phyloP scores from a whole-genome alignment of 768 basidiomycete species.

The Boletus insuetus region DNA sequence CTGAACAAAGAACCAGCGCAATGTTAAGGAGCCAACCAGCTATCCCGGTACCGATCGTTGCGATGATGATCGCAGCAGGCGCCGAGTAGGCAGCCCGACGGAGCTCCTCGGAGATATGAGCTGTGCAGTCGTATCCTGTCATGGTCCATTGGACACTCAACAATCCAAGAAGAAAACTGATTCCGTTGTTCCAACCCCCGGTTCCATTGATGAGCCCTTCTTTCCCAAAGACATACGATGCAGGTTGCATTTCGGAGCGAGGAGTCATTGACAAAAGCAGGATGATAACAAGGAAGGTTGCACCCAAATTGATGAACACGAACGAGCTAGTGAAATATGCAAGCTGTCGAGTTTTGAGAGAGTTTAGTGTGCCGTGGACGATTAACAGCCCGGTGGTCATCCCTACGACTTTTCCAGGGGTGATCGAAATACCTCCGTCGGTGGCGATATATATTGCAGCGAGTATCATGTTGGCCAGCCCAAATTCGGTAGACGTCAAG shows the following conservation, averaged over 20 bases:
- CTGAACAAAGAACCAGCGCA: slow-evolving; percentile 56
- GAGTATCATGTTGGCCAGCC: slow-evolving; percentile 36
- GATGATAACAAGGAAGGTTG: slow-evolving; percentile 42
- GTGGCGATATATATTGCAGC: slow-evolving; percentile 26
- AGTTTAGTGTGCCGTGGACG: slow-evolving; percentile 43
- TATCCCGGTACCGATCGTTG: slow-evolving; percentile 45
- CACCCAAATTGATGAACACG: slow-evolving; percentile 46
- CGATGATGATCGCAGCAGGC: slow-evolving; percentile 43
- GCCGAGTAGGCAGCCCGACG: slow-evolving; percentile 50
- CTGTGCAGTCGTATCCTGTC: slow-evolving; percentile 32
- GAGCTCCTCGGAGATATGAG: slow-evolving; percentile 42
- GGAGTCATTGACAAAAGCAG: slow-evolving; percentile 43
- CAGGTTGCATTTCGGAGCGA: slow-evolving; percentile 53
- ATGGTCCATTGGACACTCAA: slow-evolving; percentile 50
- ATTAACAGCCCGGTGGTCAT: slow-evolving; percentile 40
- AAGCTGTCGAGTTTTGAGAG: slow-evolving; percentile 39
- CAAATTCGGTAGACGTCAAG: slow-evolving; percentile 35
- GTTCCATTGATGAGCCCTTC: slow-evolving; percentile 38
- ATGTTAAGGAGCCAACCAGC: slow-evolving; percentile 68
- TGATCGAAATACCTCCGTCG: slow-evolving; percentile 34
- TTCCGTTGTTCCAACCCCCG: slow-evolving; percentile 40
- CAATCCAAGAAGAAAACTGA: slow-evolving; percentile 45
- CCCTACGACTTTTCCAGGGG: slow-evolving; percentile 40
- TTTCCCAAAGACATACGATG: slow-evolving; percentile 54
- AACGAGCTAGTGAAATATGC: slow-evolving; percentile 34